Conservation (phyloP, 805 yeast genomes). For the Saccharomyces paradoxus region DNA sequence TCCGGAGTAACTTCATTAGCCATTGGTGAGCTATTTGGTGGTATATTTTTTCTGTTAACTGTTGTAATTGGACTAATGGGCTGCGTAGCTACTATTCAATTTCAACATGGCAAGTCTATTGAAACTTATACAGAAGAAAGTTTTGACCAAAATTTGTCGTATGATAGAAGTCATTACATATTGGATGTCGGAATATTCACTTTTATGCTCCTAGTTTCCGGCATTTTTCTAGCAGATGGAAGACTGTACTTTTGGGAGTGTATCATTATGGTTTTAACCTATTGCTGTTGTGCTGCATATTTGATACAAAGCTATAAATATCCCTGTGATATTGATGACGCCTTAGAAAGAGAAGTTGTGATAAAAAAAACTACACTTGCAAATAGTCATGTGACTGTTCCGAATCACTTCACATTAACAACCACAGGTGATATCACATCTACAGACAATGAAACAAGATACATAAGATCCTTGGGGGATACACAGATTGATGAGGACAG, state of each 20-base stretch:
- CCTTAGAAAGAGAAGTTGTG: background rate
- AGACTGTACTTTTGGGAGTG: slow-evolving; percentile 50
- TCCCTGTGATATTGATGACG: background rate
- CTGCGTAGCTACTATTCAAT: slow-evolving; percentile 54
- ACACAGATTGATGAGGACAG: background rate
- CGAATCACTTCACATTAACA: background rate
- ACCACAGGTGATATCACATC: background rate
- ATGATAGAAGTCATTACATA: slow-evolving; percentile 40
- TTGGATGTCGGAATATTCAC: slow-evolving; percentile 57
- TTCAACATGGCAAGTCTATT: slow-evolving; percentile 20
- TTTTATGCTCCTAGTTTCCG: slow-evolving; percentile 39
- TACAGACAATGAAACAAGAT: background rate
- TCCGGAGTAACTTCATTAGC: slow-evolving; percentile 70
- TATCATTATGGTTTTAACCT: slow-evolving; percentile 45
- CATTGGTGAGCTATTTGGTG: slow-evolving; percentile 84
- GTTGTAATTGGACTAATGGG: slow-evolving; percentile 78
- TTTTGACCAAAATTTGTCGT: slow-evolving; percentile 4
- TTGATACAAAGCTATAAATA: slow-evolving; percentile 31
- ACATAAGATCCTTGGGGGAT: background rate
- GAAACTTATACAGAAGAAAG: background rate
- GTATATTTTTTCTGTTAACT: slow-evolving; percentile 73
- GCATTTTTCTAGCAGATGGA: slow-evolving; percentile 50
- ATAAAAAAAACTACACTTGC: background rate
- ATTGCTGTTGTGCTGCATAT: slow-evolving; percentile 48
- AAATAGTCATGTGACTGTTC: background rate